Evolutionary conservation across 345 rosid species (phyloP).

Genomic region (Citrus hindsii): DNA sequence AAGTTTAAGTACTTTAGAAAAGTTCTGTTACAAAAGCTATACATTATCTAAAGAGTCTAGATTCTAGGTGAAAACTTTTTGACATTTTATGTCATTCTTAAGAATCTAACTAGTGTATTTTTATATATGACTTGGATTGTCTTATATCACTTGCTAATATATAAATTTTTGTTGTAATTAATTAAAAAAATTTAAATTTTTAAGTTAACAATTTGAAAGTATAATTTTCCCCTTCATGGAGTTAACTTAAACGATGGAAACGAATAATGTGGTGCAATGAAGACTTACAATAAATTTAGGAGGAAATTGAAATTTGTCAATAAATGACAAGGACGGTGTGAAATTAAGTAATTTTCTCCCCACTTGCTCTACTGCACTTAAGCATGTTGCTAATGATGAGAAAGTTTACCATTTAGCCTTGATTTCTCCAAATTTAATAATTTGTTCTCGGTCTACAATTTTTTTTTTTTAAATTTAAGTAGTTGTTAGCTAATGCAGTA

Average conservation of each 20-base stretch:
- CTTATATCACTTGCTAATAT: too few species aligned
- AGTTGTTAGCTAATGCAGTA: neutral
- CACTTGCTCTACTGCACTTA: neutral
- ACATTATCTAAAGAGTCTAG: too few species aligned
- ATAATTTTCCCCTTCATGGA: neutral
- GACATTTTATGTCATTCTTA: fast-evolving
- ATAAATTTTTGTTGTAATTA: too few species aligned
- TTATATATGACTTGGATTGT: too few species aligned
- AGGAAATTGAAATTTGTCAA: neutral
- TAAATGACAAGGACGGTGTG: neutral
- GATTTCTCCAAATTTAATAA: neutral
- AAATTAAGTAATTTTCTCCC: neutral
- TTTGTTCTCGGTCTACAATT: neutral
- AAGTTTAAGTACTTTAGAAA: too few species aligned
- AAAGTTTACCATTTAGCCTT: neutral
- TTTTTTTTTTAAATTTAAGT: neutral
- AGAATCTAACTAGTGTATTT: too few species aligned
- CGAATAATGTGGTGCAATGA: neutral
- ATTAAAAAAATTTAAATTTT: too few species aligned
- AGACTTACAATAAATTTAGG: neutral
- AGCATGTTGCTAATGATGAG: neutral
- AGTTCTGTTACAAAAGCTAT: too few species aligned
- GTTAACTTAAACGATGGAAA: neutral
- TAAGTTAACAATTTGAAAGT: too few species aligned
- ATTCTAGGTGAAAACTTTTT: too few species aligned